These are phyloP conservation scores for Boletus patriciae DNA, from an alignment of 768 basidiomycete genomes.

Conservation along the genomic window DNA sequence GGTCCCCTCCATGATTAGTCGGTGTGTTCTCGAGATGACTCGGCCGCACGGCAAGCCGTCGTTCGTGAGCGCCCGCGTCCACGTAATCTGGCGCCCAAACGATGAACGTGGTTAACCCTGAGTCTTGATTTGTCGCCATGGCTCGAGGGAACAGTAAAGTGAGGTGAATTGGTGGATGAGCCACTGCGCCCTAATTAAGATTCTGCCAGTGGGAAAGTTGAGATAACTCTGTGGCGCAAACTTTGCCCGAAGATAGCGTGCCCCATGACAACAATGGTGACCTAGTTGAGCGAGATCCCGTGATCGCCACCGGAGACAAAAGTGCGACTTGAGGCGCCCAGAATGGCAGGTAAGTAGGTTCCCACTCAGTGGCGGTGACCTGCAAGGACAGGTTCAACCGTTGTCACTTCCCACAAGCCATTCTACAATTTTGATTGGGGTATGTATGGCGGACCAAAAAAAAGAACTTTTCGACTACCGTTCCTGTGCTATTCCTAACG, in stretches of 20 bases:
- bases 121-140: conserved; percentile 20
- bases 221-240: not conserved
- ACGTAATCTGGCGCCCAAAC: conserved; percentile 69
- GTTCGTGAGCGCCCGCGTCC: conserved; percentile 52
- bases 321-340: not conserved
- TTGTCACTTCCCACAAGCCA: not conserved
- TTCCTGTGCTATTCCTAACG: not conserved
- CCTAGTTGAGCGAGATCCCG: not conserved
- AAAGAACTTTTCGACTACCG: not conserved
- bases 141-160: not conserved
- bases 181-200: not conserved
- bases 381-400: not conserved
- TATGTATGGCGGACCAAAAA: not conserved
- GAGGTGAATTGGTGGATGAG: too few relatives aligned
- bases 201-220: not conserved
- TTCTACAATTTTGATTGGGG: not conserved
- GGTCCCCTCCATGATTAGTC: conserved; percentile 38
- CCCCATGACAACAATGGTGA: not conserved
- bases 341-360: conserved; percentile 11
- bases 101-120: conserved; percentile 44
- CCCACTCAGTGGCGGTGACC: not conserved
- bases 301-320: conserved; percentile 1
- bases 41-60: conserved; percentile 52
- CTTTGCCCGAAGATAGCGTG: not conserved
- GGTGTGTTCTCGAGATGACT: conserved; percentile 49